Evolutionary conservation across 345 rosid genomes (phyloP), one percentile per base, ranked within the genome.

Genomic region (Rubroshorea leprosula): DNA sequence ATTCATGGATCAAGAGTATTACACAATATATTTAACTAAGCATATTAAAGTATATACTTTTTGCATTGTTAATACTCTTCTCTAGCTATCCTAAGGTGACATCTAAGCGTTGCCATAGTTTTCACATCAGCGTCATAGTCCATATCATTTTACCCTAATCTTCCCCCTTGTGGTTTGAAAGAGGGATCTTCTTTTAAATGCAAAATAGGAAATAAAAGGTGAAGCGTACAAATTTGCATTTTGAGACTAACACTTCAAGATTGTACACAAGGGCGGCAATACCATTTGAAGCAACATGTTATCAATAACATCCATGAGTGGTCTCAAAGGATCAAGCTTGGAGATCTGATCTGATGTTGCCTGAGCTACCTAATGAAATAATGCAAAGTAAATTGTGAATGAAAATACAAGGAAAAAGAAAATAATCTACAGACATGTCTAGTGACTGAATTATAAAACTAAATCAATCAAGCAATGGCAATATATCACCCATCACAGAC

Each of bases 91-190:
- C 86, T 77, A 49, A 86, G 86, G 65, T 80, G 82, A 55, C 88
- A 84, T 56, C 95, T 77, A 41, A 86, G 83, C 45, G 78, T 80
- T 54, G 90, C 95, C 95, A 86, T 86, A 61, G 90, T 77, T 70
- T 83, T 86, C 71, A 76, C 84, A 76, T 86, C 95, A 35, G 95
- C 78, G 60, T 83, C 88, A 75, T 82, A 86, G 68, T 86, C 95
- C 95, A 86, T 86, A 54, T 86, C 95, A 76, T 81, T 81, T 77
- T 86, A 90, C 61, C 95, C 95, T 60, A 86, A 59, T 68, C 84
- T 77, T 11, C 95, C 95, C 49, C 95, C 90, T 77, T 83, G 95
- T 3, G 90, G 95, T 68, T 86, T 86, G 57, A 86, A 86, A 52
- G 84, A 78, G 39, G 90, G 86, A 48, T 86, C 95, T 61, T 75